phyloP scores from a whole-genome alignment of 2,329 filamentous ascomycete species.

The Metarhizium robertsii region DNA sequence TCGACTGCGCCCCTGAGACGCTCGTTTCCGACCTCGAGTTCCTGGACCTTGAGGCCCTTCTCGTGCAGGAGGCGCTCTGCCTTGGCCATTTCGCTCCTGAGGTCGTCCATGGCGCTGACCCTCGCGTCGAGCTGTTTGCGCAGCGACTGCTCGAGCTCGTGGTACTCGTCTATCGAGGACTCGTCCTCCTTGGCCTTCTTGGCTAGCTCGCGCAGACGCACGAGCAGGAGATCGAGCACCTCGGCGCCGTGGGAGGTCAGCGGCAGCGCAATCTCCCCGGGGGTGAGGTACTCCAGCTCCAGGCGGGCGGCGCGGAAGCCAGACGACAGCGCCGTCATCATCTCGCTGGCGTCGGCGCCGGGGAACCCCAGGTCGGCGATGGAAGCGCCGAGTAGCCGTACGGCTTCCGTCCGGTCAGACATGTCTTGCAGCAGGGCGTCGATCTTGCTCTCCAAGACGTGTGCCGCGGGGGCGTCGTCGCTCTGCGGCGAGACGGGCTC shows the following conservation, averaged over 20 bases:
- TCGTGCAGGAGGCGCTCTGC: constrained; percentile 24
- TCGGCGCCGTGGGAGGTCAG: constrained; percentile 43
- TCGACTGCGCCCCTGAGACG: constrained; percentile 42
- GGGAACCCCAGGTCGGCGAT: constrained; percentile 43
- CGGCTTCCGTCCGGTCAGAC: constrained; percentile 38
- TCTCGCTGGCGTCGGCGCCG: constrained; percentile 35
- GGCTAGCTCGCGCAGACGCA: constrained; percentile 38
- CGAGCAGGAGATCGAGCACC: constrained; percentile 45
- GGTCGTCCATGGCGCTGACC: constrained; percentile 38
- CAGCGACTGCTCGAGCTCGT: constrained; percentile 44
- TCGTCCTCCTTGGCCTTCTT: constrained; percentile 38
- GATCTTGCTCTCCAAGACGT: constrained; percentile 33
- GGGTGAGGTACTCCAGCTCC: constrained; percentile 53
- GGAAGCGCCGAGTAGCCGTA: constrained; percentile 33
- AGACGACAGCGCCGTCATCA: constrained; percentile 35
- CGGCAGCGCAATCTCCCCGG: constrained; percentile 46
- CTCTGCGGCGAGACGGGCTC: constrained; percentile 5
- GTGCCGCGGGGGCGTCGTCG: constrained; percentile 10
- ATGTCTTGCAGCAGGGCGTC: constrained; percentile 33
- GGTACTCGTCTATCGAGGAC: constrained; percentile 50
- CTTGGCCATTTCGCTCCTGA: constrained; percentile 32
- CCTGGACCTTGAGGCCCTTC: constrained; percentile 30
- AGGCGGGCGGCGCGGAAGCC: constrained; percentile 48
- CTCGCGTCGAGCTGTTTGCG: constrained; percentile 47
- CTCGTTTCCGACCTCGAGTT: constrained; percentile 40